phyloP scores from a whole-genome alignment of 495 filamentous ascomycete species.

The Choiromyces venosus region DNA sequence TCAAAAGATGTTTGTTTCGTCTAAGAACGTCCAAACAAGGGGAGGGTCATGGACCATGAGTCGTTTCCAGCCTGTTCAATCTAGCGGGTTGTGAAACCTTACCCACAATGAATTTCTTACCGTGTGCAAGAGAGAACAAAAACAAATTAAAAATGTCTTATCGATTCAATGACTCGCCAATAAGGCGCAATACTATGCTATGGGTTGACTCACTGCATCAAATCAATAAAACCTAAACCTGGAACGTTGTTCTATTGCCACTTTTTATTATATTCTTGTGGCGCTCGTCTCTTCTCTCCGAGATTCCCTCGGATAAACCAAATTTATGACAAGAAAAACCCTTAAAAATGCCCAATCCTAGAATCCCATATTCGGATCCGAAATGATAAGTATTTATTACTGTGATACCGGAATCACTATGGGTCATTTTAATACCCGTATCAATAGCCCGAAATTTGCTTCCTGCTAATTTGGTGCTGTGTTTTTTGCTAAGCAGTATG shows the following conservation, averaged over 20 bases:
- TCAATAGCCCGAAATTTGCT: background rate
- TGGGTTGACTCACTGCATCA: constrained; percentile 31
- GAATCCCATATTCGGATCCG: no score
- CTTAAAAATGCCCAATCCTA: background rate
- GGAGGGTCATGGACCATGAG: background rate
- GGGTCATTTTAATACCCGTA: background rate
- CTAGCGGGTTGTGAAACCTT: background rate
- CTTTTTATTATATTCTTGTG: constrained; percentile 14
- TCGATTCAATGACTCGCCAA: constrained; percentile 34
- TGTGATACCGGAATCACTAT: background rate
- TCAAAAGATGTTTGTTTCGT: background rate
- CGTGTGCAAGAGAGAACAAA: background rate
- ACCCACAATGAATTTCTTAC: background rate
- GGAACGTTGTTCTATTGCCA: constrained; percentile 12
- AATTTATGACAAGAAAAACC: background rate
- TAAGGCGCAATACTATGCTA: constrained; percentile 31
- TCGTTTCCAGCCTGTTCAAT: background rate
- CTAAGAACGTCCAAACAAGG: background rate
- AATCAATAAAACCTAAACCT: constrained; percentile 18
- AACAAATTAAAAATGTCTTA: background rate
- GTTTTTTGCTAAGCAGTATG: background rate
- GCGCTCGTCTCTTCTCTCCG: constrained; percentile 9
- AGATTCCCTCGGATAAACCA: constrained; percentile 26
- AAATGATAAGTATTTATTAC: background rate
- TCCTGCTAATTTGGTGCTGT: background rate